These are phyloP conservation scores for Venturia oleaginea DNA, from an alignment of 2,329 filamentous ascomycete species.

Conservation along the genomic window DNA sequence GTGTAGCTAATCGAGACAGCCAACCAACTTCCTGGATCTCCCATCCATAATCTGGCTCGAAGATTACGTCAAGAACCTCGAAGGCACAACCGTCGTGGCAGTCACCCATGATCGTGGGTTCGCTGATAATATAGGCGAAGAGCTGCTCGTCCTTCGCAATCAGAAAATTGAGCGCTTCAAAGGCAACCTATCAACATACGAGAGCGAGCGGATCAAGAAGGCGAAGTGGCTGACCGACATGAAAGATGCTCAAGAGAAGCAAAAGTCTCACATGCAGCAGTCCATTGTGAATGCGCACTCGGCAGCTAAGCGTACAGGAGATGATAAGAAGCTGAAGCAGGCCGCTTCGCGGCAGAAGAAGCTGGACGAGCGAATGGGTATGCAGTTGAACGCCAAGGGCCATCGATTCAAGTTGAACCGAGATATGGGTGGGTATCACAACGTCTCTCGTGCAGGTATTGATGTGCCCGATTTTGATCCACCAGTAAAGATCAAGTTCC, in stretches of 20 bases:
- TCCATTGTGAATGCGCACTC: conserved; percentile 67
- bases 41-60: conserved; percentile 81
- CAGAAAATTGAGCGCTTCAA: conserved; percentile 64
- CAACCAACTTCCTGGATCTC: conserved; percentile 78
- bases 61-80: conserved; percentile 52
- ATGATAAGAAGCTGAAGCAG: conserved; percentile 79
- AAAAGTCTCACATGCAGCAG: conserved; percentile 71
- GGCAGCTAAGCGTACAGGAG: conserved; percentile 65
- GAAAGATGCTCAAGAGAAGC: conserved; percentile 74
- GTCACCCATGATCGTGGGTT: conserved; percentile 84
- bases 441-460: conserved; percentile 54
- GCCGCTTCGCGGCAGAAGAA: conserved; percentile 79
- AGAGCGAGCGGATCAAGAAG: conserved; percentile 57
- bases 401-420: conserved; percentile 73
- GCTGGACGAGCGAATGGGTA: conserved; percentile 69
- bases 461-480: conserved; percentile 55
- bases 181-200: conserved; percentile 64
- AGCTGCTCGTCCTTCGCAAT: conserved; percentile 67
- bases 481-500: conserved; percentile 49
- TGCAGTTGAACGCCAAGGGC: conserved; percentile 64
- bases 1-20: conserved; percentile 48
- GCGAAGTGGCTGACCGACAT: conserved; percentile 61
- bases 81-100: conserved; percentile 58
- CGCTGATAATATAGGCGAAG: conserved; percentile 62
- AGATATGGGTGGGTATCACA: conserved; percentile 56